Evolutionary conservation across 1,284 basidiomycete genomes (phyloP), one percentile per base, ranked within the genome.

Genomic region (Rhodotorula glutinis): DNA sequence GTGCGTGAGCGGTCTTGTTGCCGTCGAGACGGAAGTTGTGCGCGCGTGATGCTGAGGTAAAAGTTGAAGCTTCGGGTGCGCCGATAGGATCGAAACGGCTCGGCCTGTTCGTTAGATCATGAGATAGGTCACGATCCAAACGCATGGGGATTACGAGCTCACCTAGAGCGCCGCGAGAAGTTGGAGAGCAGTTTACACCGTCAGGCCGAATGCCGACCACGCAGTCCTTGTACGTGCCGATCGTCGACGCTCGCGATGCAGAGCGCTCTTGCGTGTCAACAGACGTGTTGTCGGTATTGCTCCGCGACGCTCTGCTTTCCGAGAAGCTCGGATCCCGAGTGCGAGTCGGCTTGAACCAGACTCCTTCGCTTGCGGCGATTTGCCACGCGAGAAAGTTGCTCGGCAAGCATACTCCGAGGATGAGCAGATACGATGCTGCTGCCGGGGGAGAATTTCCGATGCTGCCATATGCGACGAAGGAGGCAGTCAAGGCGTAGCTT

Each of bases 401-500:
- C 10, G 66, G 62, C 23, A 69, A 69, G 41, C 53, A 63, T 19
- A 71, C 58, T 19, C 65, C 69, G 58, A 60, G 13, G 38, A 62
- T 53, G 60, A 71, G 65, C 14, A 67, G 66, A 47, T 65, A 41
- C 1, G 52, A 14, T 1, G 25, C 10, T 3, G 13, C 44, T 60
- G 59, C 13, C 51, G 56, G 0, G 53, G 52, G 5, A 52, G 5
- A 1, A 55, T 60, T 47, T 2, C 27, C n/a, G 23, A 53, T 9
- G 53, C 64, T 41, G 13, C 67, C 67, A 3, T 46, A 10, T 29
- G 66, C 60, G 49, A 62, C 46, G 57, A 65, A 66, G 0, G 71
- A 66, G 4, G 57, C 27, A 21, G 63, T 21, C 52, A 73, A 53
- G 10, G 66, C 69, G 46, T 29, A 79, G 56, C 51, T 76, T 51